A percentile compares a stretch with the other conserved stretches of the same genome.
phyloP scores from a whole-genome alignment of 148 eudicot species.

The Simmondsia chinensis region DNA sequence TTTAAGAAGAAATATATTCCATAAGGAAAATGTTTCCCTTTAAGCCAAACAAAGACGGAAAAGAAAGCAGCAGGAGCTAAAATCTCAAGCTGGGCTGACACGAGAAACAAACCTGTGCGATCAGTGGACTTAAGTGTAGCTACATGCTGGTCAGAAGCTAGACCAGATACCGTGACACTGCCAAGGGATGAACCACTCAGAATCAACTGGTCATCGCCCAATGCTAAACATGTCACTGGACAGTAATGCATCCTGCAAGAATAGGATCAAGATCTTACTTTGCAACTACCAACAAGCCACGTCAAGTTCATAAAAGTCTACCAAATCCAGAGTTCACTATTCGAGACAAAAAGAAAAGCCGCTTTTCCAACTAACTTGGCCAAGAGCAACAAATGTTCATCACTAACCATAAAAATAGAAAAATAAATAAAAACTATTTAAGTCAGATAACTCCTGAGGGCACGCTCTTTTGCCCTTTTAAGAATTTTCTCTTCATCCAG shows the following conservation, averaged over 20 bases:
- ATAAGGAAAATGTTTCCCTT: too few species aligned
- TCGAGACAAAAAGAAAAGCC: too few species aligned
- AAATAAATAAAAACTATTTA: not conserved
- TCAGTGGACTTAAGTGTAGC: conserved; percentile 30
- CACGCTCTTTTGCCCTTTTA: too few species aligned
- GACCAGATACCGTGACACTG: conserved; percentile 36
- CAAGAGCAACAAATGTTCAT: too few species aligned
- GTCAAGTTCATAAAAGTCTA: conserved; percentile 1
- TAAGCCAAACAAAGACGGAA: too few species aligned
- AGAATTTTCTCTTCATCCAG: too few species aligned
- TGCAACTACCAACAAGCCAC: not conserved
- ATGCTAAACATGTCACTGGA: conserved; percentile 50
- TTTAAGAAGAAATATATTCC: too few species aligned
- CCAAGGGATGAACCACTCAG: conserved; percentile 69
- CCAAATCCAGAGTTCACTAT: conserved; percentile 1
- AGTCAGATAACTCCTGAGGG: too few species aligned
- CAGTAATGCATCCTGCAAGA: conserved; percentile 59
- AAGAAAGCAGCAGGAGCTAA: not conserved
- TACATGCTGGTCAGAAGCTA: conserved; percentile 49
- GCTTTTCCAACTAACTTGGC: too few species aligned
- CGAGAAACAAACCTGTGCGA: conserved; percentile 40
- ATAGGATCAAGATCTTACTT: not conserved
- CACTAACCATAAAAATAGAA: not conserved
- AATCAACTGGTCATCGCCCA: conserved; percentile 57
- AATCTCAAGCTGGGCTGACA: too few species aligned